Evolutionary conservation across 1,139 yeast species (phyloP).

Genomic region (Suhomyces wounanorum): DNA sequence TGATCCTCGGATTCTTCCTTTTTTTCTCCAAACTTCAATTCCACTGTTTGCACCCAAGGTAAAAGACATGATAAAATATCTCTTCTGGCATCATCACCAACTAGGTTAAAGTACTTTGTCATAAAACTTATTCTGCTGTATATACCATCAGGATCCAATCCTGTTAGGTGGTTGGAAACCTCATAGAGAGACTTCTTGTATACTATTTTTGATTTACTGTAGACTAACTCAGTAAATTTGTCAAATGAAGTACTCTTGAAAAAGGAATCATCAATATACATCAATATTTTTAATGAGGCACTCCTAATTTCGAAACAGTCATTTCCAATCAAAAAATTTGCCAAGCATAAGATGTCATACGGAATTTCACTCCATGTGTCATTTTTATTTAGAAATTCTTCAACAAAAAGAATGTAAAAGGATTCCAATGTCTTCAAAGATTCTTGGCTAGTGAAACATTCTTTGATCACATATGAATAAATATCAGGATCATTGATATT

Average conservation of each 20-base stretch:
- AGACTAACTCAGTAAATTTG: constrained; percentile 60
- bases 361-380: constrained; percentile 44
- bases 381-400: constrained; percentile 48
- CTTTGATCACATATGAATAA: constrained; percentile 61
- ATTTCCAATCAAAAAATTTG: constrained; percentile 70
- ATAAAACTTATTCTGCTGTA: constrained; percentile 69
- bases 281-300: constrained; percentile 61
- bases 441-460: constrained; percentile 64
- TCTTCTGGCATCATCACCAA: constrained; percentile 56
- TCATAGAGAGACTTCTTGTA: constrained; percentile 77
- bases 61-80: constrained; percentile 78
- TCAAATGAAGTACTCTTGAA: constrained; percentile 41
- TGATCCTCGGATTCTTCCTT: constrained; percentile 27
- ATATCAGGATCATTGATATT: constrained; percentile 62
- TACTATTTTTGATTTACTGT: constrained; percentile 68
- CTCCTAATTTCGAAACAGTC: constrained; percentile 59
- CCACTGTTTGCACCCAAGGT: constrained; percentile 89
- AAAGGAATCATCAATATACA: constrained; percentile 54
- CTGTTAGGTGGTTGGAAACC: constrained; percentile 62
- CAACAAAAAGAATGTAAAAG: constrained; percentile 72
- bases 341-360: constrained; percentile 62
- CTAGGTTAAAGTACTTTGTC: constrained; percentile 68
- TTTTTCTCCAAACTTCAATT: constrained; percentile 45
- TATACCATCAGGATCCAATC: constrained; percentile 58
- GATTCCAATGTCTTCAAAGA: constrained; percentile 57